These are phyloP conservation scores for Brachypodium distachyon DNA, from an alignment of 202 grass and related monocot genomes.

Conservation along the genomic window DNA sequence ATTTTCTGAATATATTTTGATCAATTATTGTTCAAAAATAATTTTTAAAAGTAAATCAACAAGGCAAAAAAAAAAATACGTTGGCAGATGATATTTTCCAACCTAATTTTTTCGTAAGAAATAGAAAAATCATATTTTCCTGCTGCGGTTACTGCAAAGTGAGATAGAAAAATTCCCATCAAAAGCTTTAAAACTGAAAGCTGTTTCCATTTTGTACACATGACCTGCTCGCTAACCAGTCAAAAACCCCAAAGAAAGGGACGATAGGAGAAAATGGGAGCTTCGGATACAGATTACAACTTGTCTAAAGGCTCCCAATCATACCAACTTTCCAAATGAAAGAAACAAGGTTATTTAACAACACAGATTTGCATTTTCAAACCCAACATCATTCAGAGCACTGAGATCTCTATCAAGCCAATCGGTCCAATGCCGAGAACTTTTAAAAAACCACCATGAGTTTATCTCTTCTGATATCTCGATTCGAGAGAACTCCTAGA, in stretches of 20 bases:
- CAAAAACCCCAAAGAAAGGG: neutral
- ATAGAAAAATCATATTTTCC: neutral
- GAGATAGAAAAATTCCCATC: neutral
- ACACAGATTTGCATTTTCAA: constrained; percentile 6
- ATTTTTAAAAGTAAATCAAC: too few species aligned
- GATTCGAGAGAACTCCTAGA: constrained; percentile 1
- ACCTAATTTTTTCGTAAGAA: neutral
- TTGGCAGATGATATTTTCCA: neutral
- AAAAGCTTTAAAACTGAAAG: neutral
- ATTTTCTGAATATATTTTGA: neutral
- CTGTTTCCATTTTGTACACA: constrained; percentile 32
- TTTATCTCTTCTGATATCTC: constrained; percentile 15
- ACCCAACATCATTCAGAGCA: constrained; percentile 15
- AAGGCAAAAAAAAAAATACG: too few species aligned
- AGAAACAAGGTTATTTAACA: constrained; percentile 30
- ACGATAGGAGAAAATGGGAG: neutral
- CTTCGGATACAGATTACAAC: neutral
- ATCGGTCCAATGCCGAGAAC: constrained; percentile 7
- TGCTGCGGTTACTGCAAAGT: neutral
- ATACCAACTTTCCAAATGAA: constrained; percentile 6
- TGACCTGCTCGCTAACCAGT: constrained; percentile 18
- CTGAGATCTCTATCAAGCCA: neutral
- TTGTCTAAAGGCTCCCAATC: neutral
- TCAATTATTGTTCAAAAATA: too few species aligned
- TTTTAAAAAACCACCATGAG: neutral